Conservation (phyloP, 805 yeast species). For the Nakazawaea pomicola region DNA sequence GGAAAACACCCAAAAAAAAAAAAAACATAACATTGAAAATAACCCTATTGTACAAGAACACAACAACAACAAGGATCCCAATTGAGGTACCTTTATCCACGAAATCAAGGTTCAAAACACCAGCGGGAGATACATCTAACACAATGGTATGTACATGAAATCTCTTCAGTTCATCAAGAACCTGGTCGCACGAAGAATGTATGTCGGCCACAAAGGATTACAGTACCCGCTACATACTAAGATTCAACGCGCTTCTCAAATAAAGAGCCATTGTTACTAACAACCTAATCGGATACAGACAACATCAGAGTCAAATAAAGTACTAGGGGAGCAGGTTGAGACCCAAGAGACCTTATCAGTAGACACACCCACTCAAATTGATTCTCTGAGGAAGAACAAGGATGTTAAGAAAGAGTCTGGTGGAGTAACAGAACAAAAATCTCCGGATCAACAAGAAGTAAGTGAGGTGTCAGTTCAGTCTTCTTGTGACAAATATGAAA, state of each 20-base stretch:
- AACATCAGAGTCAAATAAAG: slow-evolving; percentile 7
- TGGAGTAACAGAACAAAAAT: background rate
- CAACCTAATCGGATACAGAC: slow-evolving; percentile 1
- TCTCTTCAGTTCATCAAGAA: too few relatives aligned
- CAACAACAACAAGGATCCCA: too few relatives aligned
- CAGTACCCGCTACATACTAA: too few relatives aligned
- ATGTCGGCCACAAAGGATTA: too few relatives aligned
- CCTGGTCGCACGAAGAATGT: too few relatives aligned
- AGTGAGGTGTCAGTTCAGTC: slow-evolving; percentile 20
- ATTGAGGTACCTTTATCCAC: too few relatives aligned
- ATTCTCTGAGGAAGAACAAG: too few relatives aligned
- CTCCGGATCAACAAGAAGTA: background rate
- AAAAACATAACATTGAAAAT: background rate
- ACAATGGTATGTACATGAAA: too few relatives aligned
- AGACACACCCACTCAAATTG: background rate
- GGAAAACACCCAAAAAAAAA: background rate
- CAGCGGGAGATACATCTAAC: too few relatives aligned
- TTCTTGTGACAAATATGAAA: slow-evolving; percentile 17
- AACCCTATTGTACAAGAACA: background rate
- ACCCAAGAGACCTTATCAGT: background rate
- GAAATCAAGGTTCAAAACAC: too few relatives aligned
- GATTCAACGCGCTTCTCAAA: background rate
- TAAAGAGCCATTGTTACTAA: background rate
- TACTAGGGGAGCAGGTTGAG: background rate
- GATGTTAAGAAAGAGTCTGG: background rate